Percentiles rank a stretch among this genome's conserved stretches.
Evolutionary conservation across 2,329 filamentous ascomycete genomes (phyloP).

Genomic region (Plectosphaerella cucumerina): DNA sequence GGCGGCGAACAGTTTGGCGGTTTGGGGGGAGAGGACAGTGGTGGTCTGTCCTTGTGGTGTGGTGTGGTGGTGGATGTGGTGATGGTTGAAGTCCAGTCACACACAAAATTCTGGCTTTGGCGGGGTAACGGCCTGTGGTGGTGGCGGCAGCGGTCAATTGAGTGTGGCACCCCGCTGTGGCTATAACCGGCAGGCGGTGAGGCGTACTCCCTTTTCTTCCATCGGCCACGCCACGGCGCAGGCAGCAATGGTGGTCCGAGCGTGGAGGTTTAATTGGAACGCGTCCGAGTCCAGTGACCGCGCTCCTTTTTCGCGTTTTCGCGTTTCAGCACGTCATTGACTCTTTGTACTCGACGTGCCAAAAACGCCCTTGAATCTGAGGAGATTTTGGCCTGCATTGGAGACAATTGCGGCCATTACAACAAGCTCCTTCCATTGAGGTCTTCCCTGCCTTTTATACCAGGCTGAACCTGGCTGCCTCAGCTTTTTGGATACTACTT

Average conservation of each 20-base stretch:
- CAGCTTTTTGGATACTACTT: too few species aligned
- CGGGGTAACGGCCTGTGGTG: neutral
- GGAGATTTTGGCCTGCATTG: too few species aligned
- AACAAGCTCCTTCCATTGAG: neutral
- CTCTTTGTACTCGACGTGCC: constrained; percentile 7
- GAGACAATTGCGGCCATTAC: too few species aligned
- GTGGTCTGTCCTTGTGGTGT: constrained; percentile 3
- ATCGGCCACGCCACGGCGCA: neutral
- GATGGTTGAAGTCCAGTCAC: neutral
- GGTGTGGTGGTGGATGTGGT: constrained; percentile 7
- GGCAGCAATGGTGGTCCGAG: neutral
- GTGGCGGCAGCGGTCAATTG: neutral
- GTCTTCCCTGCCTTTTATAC: neutral
- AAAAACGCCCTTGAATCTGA: neutral
- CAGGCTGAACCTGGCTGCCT: too few species aligned
- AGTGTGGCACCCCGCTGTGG: neutral
- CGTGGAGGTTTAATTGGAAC: neutral
- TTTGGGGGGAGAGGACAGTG: constrained; percentile 6
- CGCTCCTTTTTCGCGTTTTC: constrained; percentile 32
- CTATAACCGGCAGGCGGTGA: neutral
- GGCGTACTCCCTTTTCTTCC: neutral
- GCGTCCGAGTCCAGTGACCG: constrained; percentile 22
- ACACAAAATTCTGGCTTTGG: neutral
- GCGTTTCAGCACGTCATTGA: constrained; percentile 23
- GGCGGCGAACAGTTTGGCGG: constrained; percentile 36